Evolutionary conservation across 2,329 filamentous ascomycete species (phyloP), one percentile per base, ranked within the genome.

Genomic region (Mycosphaerella sp.): DNA sequence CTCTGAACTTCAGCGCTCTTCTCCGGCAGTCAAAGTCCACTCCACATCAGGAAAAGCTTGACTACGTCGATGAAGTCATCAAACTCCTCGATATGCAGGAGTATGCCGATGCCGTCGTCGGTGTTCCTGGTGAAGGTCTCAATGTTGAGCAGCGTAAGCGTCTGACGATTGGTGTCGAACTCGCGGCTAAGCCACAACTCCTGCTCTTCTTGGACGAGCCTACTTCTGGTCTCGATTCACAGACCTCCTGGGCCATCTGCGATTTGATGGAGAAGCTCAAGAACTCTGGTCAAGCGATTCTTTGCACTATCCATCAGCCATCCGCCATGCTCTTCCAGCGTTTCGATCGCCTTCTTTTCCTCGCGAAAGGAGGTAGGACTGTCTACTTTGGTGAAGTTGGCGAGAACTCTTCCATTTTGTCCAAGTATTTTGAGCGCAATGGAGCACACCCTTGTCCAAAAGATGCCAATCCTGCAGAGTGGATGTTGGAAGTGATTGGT

Each of bases 221-320:
- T 12, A 96, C 90, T 3, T 95, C 89, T 25, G 91, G 91, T 75
- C 81, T 96, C 16, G 91, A 96, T 70, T 88, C 83, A 64, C 89
- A 95, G 69, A 95, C 90, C 1, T 91, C 89, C 0, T 96, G 89
- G 88, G 87, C 88, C 57, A 95, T 96, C 66, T 78, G 89, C 41
- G 85, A 89, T 67, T 79, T 96, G 9, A 79, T 97, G 36, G 86
- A 94, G 70, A 95, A 94, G 71, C 77, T 96, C 30, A 89, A 89
- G 62, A 86, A 91, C 68, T 86, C 83, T 56, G 90, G 91, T 13
- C 89, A 94, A 67, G 90, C 91, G 45, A 88, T 96, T 70, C 82
- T 96, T n/a, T 95, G 89, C 73, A 96, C 91, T 0, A 96, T 96
- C 55, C 91, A 97, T 68, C 91, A 97, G 70, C 91, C 91, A n/a